These are phyloP conservation scores for Apodospora peruviana DNA, from an alignment of 495 filamentous ascomycete species.

Conservation along the genomic window DNA sequence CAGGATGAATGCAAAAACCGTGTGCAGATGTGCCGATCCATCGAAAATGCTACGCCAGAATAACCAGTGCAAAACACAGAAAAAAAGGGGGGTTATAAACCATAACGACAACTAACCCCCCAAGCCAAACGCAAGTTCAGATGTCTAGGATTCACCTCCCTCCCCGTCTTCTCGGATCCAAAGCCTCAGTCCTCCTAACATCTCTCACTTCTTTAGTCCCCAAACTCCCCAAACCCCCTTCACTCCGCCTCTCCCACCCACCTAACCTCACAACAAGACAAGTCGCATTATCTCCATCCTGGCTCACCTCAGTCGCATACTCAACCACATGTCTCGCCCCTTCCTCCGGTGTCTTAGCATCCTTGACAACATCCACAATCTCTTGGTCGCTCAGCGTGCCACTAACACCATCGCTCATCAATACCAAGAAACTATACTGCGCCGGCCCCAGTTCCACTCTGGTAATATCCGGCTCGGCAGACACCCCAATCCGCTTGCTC, in stretches of 20 bases:
- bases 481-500: conserved; percentile 87
- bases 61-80: no score
- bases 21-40: no score
- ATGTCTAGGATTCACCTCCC: not conserved
- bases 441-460: conserved; percentile 69
- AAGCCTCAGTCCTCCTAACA: conserved; percentile 76
- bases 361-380: conserved; percentile 91
- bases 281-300: conserved; percentile 90
- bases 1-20: no score
- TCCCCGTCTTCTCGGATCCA: conserved; percentile 72
- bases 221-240: conserved; percentile 83
- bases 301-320: conserved; percentile 80
- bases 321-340: conserved; percentile 71
- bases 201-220: conserved; percentile 87
- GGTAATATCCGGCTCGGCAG: conserved; percentile 82
- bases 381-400: conserved; percentile 84
- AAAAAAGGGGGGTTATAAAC: no score
- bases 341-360: conserved; percentile 83
- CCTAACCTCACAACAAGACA: conserved; percentile 85
- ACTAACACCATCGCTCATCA: conserved; percentile 83
- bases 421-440: conserved; percentile 81
- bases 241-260: conserved; percentile 87
- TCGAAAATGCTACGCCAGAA: no score
- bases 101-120: no score
- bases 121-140: not conserved